Conservation (phyloP, 768 basidiomycete species). For the Xanthoconium stramineum region DNA sequence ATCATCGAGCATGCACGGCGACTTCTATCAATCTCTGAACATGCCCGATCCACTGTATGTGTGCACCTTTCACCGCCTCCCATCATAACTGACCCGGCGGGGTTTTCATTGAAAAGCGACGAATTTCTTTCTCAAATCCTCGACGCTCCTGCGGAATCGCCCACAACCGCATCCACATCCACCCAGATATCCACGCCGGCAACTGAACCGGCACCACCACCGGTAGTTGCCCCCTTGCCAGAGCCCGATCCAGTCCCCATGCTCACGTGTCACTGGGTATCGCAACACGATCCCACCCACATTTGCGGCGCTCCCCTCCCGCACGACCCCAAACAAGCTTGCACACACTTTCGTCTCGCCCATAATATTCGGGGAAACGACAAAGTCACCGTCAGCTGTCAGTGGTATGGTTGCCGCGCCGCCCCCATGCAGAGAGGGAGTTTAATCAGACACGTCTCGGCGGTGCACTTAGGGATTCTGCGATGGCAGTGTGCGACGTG, state of each 20-base stretch:
- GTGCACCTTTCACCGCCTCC: not conserved
- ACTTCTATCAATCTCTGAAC: not conserved
- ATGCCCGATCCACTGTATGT: slow-evolving; percentile 13
- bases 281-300: not conserved
- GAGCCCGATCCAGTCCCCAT: not conserved
- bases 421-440: slow-evolving; percentile 23
- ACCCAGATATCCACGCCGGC: not conserved
- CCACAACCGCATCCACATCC: not conserved
- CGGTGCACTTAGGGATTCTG: slow-evolving; percentile 17
- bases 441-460: slow-evolving; percentile 14
- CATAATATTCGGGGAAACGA: slow-evolving; percentile 21
- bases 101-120: slow-evolving; percentile 3
- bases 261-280: slow-evolving; percentile 14
- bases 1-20: not conserved
- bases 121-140: slow-evolving; percentile 14
- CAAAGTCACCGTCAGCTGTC: slow-evolving; percentile 7
- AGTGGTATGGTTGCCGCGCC: slow-evolving; percentile 12
- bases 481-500: slow-evolving; percentile 18
- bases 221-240: not conserved
- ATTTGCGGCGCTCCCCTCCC: slow-evolving; percentile 9
- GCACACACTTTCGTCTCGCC: slow-evolving; percentile 12
- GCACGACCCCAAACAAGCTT: slow-evolving; percentile 5
- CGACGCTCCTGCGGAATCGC: not conserved
- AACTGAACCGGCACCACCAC: not conserved
- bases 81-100: not conserved